Conservation (phyloP, 1,139 yeast genomes). For the Taiozyma sp. region DNA sequence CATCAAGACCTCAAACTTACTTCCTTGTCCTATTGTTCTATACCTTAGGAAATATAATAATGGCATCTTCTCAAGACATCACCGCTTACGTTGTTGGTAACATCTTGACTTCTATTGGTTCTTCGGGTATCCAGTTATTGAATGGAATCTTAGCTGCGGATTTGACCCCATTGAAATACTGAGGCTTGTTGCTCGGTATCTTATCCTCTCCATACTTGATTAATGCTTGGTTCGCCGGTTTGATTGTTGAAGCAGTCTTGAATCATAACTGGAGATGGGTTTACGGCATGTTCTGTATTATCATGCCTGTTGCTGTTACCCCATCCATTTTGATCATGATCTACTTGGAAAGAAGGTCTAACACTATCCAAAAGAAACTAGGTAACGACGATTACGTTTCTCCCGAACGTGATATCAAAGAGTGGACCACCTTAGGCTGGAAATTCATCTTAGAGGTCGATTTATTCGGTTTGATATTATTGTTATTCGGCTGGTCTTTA, state of each 20-base stretch:
- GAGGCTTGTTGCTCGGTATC: constrained; percentile 27
- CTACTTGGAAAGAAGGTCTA: constrained; percentile 27
- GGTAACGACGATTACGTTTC: constrained; percentile 8
- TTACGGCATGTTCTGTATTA: constrained; percentile 35
- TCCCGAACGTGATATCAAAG: not conserved
- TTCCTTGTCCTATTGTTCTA: constrained; percentile 24
- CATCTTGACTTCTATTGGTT: constrained; percentile 28
- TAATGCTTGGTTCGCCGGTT: constrained; percentile 32
- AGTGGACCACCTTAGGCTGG: constrained; percentile 5
- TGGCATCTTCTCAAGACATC: constrained; percentile 27
- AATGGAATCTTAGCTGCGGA: constrained; percentile 31
- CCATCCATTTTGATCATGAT: constrained; percentile 29
- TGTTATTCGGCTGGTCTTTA: constrained; percentile 31
- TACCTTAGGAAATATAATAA: constrained; percentile 27
- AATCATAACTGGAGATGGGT: constrained; percentile 37
- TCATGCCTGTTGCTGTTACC: constrained; percentile 28
- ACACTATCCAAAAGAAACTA: constrained; percentile 10
- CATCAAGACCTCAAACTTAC: constrained; percentile 29
- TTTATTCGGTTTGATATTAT: constrained; percentile 28
- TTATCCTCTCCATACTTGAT: constrained; percentile 29
- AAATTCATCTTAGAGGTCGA: constrained; percentile 27
- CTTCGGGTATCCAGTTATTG: constrained; percentile 24
- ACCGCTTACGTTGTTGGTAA: constrained; percentile 30
- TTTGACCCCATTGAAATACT: constrained; percentile 31
- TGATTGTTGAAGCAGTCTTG: constrained; percentile 28